Evolutionary conservation across 192 early-diverging fungal species (phyloP).

Genomic region (Coemansia sp.): DNA sequence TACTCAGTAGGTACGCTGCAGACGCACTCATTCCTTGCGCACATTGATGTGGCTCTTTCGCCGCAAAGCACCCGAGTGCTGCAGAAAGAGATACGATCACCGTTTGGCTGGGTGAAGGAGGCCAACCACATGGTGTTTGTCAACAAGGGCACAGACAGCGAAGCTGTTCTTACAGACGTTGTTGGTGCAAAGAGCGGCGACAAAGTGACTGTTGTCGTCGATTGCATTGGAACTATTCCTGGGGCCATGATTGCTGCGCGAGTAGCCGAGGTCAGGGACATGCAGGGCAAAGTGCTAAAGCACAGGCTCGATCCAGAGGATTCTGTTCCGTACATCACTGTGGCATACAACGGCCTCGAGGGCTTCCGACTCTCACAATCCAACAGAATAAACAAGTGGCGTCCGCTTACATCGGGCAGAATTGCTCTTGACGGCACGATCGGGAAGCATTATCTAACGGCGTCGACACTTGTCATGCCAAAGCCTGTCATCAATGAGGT

Average conservation of each 20-base stretch:
- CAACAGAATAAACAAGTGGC: constrained; percentile 28
- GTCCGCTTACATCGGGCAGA: constrained; percentile 18
- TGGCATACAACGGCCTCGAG: constrained; percentile 37
- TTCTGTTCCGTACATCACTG: constrained; percentile 29
- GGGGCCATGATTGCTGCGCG: constrained; percentile 34
- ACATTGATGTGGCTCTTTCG: constrained; percentile 26
- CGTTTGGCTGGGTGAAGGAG: constrained; percentile 21
- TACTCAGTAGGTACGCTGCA: constrained; percentile 32
- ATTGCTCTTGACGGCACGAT: constrained; percentile 35
- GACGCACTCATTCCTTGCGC: constrained; percentile 16
- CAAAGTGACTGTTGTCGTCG: constrained; percentile 34
- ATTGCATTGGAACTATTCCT: constrained; percentile 29
- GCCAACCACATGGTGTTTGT: constrained; percentile 32
- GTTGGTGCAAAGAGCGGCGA: constrained; percentile 33
- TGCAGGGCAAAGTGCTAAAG: neutral
- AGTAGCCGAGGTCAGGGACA: constrained; percentile 16
- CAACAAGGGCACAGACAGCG: constrained; percentile 6
- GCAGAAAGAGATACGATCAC: constrained; percentile 31
- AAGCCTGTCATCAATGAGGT: constrained; percentile 23
- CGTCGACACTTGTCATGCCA: constrained; percentile 24
- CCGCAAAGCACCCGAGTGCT: constrained; percentile 15
- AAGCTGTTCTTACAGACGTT: constrained; percentile 8
- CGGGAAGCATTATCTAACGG: constrained; percentile 31
- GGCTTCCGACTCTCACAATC: constrained; percentile 13
- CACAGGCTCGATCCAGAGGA: neutral